phyloP scores from a whole-genome alignment of 1,284 basidiomycete species.

The Rugosomyces carneus region DNA sequence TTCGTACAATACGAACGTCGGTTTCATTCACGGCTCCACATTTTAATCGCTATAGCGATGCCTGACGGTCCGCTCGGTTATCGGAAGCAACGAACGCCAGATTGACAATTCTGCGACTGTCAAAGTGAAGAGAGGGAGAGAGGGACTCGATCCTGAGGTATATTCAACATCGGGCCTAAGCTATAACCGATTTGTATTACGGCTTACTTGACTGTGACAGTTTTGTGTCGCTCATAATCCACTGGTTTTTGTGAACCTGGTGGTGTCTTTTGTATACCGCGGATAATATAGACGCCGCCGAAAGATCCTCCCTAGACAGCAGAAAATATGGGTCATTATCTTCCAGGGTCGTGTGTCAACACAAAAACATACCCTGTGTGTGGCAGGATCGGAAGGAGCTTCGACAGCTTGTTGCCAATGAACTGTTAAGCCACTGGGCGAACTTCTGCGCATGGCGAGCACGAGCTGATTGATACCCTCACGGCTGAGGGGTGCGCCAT shows the following conservation, averaged over 20 bases:
- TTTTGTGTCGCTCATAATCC: constrained; percentile 45
- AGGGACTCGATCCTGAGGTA: constrained; percentile 41
- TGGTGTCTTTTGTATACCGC: constrained; percentile 37
- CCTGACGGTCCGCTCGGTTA: constrained; percentile 24
- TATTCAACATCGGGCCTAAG: constrained; percentile 2
- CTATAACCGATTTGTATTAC: constrained; percentile 12
- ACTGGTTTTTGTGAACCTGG: constrained; percentile 28
- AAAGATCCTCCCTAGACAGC: constrained; percentile 39
- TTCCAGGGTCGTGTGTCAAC: constrained; percentile 1
- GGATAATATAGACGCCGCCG: constrained; percentile 47
- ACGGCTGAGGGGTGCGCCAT: constrained; percentile 37
- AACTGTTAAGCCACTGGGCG: constrained; percentile 35
- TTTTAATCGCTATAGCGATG: constrained; percentile 18
- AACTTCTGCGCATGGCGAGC: constrained; percentile 37
- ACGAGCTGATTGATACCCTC: constrained; percentile 40
- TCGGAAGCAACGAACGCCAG: constrained; percentile 45
- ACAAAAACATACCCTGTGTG: constrained; percentile 34
- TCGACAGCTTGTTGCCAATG: constrained; percentile 45
- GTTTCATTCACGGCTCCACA: neutral
- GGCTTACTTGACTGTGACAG: constrained; percentile 44
- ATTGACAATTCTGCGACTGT: constrained; percentile 45
- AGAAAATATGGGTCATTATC: constrained; percentile 1
- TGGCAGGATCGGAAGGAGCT: constrained; percentile 32
- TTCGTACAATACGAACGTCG: neutral
- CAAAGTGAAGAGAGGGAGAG: constrained; percentile 28